These are phyloP conservation scores for Chalaropsis thielavioides DNA, from an alignment of 2,329 filamentous ascomycete genomes.

Conservation along the genomic window DNA sequence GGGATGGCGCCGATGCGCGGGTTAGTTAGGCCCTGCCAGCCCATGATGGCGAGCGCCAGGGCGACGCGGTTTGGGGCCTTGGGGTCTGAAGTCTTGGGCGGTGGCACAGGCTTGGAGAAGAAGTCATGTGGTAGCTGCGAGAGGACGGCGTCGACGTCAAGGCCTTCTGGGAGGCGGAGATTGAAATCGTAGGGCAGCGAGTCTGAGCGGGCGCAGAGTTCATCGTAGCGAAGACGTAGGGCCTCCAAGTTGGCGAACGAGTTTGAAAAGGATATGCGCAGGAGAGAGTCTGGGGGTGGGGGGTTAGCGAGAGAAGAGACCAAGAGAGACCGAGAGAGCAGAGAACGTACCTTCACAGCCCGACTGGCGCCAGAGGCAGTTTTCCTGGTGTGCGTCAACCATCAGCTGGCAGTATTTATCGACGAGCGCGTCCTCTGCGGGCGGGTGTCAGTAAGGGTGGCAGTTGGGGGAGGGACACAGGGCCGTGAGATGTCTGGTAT, in stretches of 20 bases:
- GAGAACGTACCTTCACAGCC: conserved; percentile 62
- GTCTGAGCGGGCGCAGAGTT: conserved; percentile 38
- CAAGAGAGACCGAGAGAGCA: no score
- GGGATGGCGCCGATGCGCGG: conserved; percentile 44
- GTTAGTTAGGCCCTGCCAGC: conserved; percentile 56
- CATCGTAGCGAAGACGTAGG: conserved; percentile 51
- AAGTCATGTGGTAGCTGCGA: conserved; percentile 39
- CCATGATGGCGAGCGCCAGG: conserved; percentile 54
- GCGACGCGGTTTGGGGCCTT: conserved; percentile 40
- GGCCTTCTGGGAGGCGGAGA: conserved; percentile 38
- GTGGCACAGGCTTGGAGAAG: conserved; percentile 33
- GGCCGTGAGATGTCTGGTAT: no score
- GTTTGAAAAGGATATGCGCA: conserved; percentile 50
- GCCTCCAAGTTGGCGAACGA: conserved; percentile 41
- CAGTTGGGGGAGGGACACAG: no score
- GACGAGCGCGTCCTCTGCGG: conserved; percentile 49
- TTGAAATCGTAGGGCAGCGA: conserved; percentile 50
- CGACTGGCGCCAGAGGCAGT: conserved; percentile 71
- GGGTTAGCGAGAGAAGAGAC: not conserved
- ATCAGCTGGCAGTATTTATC: conserved; percentile 63
- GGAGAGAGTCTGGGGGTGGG: conserved; percentile 36
- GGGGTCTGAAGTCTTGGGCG: conserved; percentile 23
- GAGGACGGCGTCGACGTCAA: conserved; percentile 38
- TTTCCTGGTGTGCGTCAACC: conserved; percentile 58
- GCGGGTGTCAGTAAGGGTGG: conserved; percentile 19